Base-by-base conservation (phyloP, 257 asterid species). In the Nicotiana undulata region DNA sequence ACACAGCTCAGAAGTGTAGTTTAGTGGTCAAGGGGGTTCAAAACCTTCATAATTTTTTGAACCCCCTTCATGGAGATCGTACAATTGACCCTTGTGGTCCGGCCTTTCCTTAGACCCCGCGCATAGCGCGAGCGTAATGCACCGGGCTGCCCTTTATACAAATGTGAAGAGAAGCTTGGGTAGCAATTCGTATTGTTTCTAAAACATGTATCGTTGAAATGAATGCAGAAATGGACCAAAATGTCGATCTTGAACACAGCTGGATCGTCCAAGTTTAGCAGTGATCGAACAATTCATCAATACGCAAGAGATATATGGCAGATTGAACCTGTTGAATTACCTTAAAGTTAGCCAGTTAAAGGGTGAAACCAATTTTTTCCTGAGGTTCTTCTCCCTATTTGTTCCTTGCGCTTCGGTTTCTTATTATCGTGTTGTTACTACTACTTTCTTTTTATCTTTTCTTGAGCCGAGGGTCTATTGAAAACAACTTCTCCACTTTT, bases 181-280 rank as follows among this genome's bases (percentile, higher is more conserved):
- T 72, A 22, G 15, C 37, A 0, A 16, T 32, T 66, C 4, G 16
- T 17, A 3, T 9, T 66, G 51, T 46, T 46, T 46, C 61, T 46
- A 49, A 46, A 44, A 26, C 78, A 72, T 72, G 12, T 72, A 9
- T 29, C 56, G 51, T 16, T 3, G 22, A 7, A 72, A 72, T 49
- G 60, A 72, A 68, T 66, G 88, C 93, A 92, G 94, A 88, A 82
- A 86, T 93, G 98, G 97, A 92, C 98, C 55, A 88, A 85, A 82
- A 93, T 92, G 96, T 92, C 97, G 28, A 93, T 93, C 85, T 49
- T 93, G 91, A 93, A 93, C 67, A 91, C 97, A 44, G 93, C 97
- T 28, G 97, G 96, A 60, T 91, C 95, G 46, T 86, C 52, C 91
- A 92, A 91, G 88, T 94, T 92, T 91, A 94, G 98, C 92, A 91